Evolutionary conservation across 257 asterid species (phyloP).

Genomic region (Verbena officinalis): DNA sequence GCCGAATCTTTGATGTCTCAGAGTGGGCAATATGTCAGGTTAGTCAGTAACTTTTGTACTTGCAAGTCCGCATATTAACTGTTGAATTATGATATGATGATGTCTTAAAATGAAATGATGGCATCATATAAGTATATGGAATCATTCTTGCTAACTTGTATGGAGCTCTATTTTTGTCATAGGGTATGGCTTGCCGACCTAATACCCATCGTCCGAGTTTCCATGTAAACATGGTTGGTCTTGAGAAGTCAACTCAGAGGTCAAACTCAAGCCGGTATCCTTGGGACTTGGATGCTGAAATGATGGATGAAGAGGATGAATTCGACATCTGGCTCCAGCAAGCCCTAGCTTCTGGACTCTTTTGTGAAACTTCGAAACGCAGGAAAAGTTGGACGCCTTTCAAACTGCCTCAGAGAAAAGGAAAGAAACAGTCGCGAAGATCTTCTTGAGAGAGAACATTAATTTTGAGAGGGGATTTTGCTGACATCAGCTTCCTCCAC

Average conservation of each 20-base stretch:
- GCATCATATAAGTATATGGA: too few species aligned
- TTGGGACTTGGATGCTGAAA: conserved; percentile 94
- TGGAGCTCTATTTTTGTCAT: neutral
- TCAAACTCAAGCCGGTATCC: conserved; percentile 85
- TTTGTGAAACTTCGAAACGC: conserved; percentile 86
- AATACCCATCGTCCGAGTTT: conserved; percentile 97
- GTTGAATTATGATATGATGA: too few species aligned
- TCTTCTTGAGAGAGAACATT: conserved; percentile 61
- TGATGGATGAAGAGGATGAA: conserved; percentile 95
- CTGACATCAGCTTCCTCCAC: conserved; percentile 12
- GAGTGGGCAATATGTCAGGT: conserved; percentile 99
- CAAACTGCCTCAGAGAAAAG: conserved; percentile 84
- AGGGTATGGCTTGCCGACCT: conserved; percentile 99
- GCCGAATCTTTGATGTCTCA: conserved; percentile 92
- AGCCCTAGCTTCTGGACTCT: conserved; percentile 94
- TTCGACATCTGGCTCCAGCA: conserved; percentile 96
- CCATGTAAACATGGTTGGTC: conserved; percentile 99
- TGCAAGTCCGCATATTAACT: too few species aligned
- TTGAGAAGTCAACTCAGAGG: conserved; percentile 75
- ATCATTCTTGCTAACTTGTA: neutral
- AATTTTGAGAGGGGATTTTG: conserved; percentile 23
- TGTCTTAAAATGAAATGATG: too few species aligned
- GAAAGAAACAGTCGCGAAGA: conserved; percentile 83
- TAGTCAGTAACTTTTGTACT: conserved; percentile 25
- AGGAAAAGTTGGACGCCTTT: conserved; percentile 99